Base-by-base conservation (phyloP, 345 rosid species). In the Pistacia integerrima region DNA sequence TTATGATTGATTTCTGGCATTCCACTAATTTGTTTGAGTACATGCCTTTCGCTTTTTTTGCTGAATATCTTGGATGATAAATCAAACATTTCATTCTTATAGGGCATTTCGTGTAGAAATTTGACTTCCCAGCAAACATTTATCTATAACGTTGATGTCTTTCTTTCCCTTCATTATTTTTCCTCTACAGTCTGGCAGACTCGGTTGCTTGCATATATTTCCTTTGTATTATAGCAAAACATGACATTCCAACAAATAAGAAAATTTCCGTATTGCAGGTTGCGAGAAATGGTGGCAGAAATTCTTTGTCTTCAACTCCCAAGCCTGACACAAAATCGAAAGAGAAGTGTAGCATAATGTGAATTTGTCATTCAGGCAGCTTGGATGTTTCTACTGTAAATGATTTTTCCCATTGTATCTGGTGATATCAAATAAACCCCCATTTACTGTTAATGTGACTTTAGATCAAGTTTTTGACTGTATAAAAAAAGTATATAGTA, bases 271-370 rank as follows among this genome's bases (percentile, higher is more conserved):
- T 8, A 56, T 51, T 81, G 78, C 84, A 95, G 99, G 91, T 81
- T 77, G 80, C 90, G 2, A 91, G 90, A 79, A 86, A 72, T 64
- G 81, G 87, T 38, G 87, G 80, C 18, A 91, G 85, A 83, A 82
- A 79, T 70, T 68, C 94, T 4, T 67, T 91, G 13, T 66, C 91
- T 55, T 73, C 94, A 3, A 76, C 90, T 2, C 67, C 92, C 14
- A 93, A 76, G 84, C 77, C 87, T 1, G 97, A 91, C 0, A 80
- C 88, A 74, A 95, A 93, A 82, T 70, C 93, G 57, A 92, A 93
- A 79, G 93, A 86, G 4, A 93, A 85, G 82, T 93, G 98, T 83
- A 83, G 67, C 74, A 77, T 93, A 79, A 89, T 93, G 98, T 93
- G 86, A 91, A 72, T 76, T 72, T 65, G 1, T 52, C 18, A 9